Evolutionary conservation across 164 flowering plant genomes (phyloP).

Genomic region (Nelumbo lutea): DNA sequence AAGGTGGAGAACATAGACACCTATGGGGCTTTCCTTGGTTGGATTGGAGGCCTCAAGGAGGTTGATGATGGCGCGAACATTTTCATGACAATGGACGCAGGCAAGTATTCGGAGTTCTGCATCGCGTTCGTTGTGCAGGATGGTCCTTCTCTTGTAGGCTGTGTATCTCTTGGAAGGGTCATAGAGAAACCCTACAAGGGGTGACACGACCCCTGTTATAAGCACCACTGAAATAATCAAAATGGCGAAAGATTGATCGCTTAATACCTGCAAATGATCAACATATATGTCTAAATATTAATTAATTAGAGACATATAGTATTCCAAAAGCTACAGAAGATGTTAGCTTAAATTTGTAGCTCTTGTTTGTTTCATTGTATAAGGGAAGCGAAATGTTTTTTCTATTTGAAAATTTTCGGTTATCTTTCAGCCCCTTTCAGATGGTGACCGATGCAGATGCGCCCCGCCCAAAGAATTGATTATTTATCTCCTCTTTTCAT

Average conservation of each 20-base stretch:
- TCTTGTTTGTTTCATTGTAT: too few species aligned
- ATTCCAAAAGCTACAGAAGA: too few species aligned
- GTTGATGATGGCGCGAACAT: slow-evolving; percentile 15
- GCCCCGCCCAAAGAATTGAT: too few species aligned
- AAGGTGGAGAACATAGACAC: slow-evolving; percentile 12
- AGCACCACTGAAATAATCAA: not conserved
- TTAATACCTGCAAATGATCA: not conserved
- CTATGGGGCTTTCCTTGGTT: slow-evolving; percentile 3
- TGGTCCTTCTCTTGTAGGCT: slow-evolving; percentile 1
- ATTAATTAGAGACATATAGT: too few species aligned
- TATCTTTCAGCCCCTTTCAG: too few species aligned
- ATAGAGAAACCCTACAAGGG: not conserved
- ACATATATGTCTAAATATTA: too few species aligned
- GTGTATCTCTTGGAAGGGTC: not conserved
- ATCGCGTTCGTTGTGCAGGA: not conserved
- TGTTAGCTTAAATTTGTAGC: too few species aligned
- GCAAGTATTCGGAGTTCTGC: slow-evolving; percentile 3
- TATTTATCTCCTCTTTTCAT: too few species aligned
- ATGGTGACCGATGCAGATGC: too few species aligned
- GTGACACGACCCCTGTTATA: not conserved
- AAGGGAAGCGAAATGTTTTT: too few species aligned
- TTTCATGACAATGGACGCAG: slow-evolving; percentile 11
- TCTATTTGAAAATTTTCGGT: too few species aligned
- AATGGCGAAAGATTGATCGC: not conserved
- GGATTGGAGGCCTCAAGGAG: slow-evolving; percentile 16